A percentile compares a stretch with the other conserved stretches of the same genome.
These are phyloP conservation scores for Trichoderma sp. DNA, from an alignment of 2,329 filamentous ascomycete genomes.

Conservation along the genomic window DNA sequence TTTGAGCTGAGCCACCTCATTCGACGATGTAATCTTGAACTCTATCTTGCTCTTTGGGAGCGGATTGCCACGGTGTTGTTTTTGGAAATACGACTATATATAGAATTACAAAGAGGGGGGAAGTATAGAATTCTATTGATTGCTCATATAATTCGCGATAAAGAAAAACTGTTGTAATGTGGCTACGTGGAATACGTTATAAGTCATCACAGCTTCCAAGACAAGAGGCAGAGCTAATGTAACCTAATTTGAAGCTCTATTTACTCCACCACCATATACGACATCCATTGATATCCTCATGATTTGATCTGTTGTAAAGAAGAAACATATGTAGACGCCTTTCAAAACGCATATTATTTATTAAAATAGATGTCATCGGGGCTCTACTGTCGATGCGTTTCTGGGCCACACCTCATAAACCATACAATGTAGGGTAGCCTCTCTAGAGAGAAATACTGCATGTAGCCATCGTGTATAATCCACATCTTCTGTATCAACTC, in stretches of 20 bases:
- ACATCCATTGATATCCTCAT: background rate
- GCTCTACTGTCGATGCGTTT: background rate
- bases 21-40: background rate
- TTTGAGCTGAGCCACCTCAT: conserved; percentile 1
- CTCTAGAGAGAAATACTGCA: background rate
- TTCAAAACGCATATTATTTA: too few relatives aligned
- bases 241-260: background rate
- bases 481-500: background rate
- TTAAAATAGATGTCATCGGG: background rate
- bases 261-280: background rate
- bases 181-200: background rate
- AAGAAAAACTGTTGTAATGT: background rate
- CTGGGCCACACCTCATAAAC: background rate
- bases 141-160: background rate
- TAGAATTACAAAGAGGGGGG: background rate
- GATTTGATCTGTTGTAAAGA: background rate
- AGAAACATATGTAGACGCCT: background rate
- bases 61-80: background rate
- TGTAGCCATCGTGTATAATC: background rate
- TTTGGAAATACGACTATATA: background rate
- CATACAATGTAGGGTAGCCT: background rate
- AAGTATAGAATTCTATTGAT: background rate
- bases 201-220: background rate
- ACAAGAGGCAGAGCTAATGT: background rate
- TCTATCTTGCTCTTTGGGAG: background rate